phyloP scores from a whole-genome alignment of 257 asterid genomes.

The Salvia splendens region DNA sequence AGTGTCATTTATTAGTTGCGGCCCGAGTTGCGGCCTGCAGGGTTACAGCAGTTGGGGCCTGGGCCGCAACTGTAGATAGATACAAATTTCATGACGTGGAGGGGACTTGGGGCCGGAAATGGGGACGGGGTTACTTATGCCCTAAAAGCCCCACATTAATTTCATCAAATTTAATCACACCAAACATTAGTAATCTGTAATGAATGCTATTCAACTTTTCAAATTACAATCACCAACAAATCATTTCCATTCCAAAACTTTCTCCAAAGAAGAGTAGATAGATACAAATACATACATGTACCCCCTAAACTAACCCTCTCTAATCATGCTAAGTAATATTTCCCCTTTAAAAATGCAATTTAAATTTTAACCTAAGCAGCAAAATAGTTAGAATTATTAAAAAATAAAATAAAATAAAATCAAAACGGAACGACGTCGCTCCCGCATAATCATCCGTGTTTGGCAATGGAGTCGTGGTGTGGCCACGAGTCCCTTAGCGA shows the following conservation, averaged over 20 bases:
- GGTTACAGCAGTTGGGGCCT: too few species aligned
- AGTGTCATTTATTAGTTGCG: too few species aligned
- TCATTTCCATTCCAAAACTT: not conserved
- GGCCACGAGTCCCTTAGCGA: conserved; percentile 87
- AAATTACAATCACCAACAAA: not conserved
- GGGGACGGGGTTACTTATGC: too few species aligned
- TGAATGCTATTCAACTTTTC: not conserved
- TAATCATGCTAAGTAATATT: conserved; percentile 22
- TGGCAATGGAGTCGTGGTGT: conserved; percentile 48
- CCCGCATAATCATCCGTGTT: conserved; percentile 71
- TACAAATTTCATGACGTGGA: too few species aligned
- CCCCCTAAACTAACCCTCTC: conserved; percentile 30
- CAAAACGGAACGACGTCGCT: conserved; percentile 78
- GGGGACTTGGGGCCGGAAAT: too few species aligned
- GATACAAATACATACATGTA: conserved; percentile 50
- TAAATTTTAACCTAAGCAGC: conserved; percentile 17
- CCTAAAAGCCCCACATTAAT: not conserved
- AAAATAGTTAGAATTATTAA: not conserved
- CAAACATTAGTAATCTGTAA: not conserved
- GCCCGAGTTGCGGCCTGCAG: too few species aligned
- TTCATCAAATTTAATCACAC: not conserved
- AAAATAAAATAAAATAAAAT: not conserved
- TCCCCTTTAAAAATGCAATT: conserved; percentile 7
- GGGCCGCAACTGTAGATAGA: too few species aligned
- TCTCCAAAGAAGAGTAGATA: conserved; percentile 1